Conservation (phyloP, 2,329 filamentous ascomycete genomes). For the Chaetomiaceae sp. region DNA sequence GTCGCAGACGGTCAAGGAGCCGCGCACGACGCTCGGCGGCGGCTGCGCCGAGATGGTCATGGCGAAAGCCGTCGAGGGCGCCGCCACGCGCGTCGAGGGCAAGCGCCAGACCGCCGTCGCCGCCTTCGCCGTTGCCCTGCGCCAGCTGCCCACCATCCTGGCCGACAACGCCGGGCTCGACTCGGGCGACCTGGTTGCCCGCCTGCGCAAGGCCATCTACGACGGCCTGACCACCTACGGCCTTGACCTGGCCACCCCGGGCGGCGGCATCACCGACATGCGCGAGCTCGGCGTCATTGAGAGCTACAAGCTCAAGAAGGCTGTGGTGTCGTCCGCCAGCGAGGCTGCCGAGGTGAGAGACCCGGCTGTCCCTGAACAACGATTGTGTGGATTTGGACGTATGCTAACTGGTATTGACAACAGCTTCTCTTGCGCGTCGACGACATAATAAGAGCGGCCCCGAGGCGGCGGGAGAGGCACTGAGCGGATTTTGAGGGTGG, state of each 20-base stretch:
- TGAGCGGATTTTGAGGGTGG: conserved; percentile 5
- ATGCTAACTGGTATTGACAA: conserved; percentile 22
- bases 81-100: conserved; percentile 87
- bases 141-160: conserved; percentile 91
- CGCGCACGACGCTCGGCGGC: conserved; percentile 86
- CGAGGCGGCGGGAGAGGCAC: conserved; percentile 66
- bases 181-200: conserved; percentile 86
- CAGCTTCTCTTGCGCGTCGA: conserved; percentile 88
- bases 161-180: conserved; percentile 97
- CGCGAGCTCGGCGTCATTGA: conserved; percentile 90
- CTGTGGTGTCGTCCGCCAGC: conserved; percentile 93
- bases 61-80: conserved; percentile 94
- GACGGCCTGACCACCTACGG: conserved; percentile 90
- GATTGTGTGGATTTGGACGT: too few species aligned
- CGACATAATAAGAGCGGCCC: conserved; percentile 94
- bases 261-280: conserved; percentile 93
- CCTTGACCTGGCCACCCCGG: conserved; percentile 79
- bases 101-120: conserved; percentile 95
- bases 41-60: conserved; percentile 98
- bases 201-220: conserved; percentile 89
- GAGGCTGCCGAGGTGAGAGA: conserved; percentile 85
- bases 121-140: conserved; percentile 79
- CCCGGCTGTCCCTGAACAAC: conserved; percentile 26
- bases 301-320: conserved; percentile 96
- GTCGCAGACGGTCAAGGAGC: conserved; percentile 93